Evolutionary conservation across 208 protist species (phyloP), one percentile per base, ranked within the genome.

Genomic region (Trypanosoma platydactyli): DNA sequence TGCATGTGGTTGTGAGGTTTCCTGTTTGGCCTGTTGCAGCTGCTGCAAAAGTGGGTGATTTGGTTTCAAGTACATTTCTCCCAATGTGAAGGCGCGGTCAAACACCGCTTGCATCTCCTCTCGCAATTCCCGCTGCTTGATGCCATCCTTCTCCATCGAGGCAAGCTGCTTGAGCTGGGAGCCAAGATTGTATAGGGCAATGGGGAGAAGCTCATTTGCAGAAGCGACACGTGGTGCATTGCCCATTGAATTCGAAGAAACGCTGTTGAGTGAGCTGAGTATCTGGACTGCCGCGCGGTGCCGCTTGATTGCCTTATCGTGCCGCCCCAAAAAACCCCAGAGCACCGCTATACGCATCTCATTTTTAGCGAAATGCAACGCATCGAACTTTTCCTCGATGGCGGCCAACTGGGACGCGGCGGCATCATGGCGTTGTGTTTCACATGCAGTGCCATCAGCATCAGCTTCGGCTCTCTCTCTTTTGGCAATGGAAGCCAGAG

Each of bases 331-430:
- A 35, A 24, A 27, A 40, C 29, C 45, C 9, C 54, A 30, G 6
- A 73, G 25, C 1, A 68, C 44, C 12, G 41, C 68, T 48, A 73
- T 60, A 9, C 67, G 60, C 60, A 73, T 66, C 44, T 66, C 52
- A 52, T 35, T 61, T 44, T 54, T 46, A 11, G 60, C 68, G 49
- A 62, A 67, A 24, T 63, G 40, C 3, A 56, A 27, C 0, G 40
- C 5, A 20, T 35, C 53, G 16, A 48, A 63, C 25, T 57, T 18
- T 20, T 54, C 30, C 27, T 73, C 68, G 9, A 68, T 44, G 3
- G 7, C 42, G 18, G 29, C 24, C 35, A 73, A 11, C 16, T 56
- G 33, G 30, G 42, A 42, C 25, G 35, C 24, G 9, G 25, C 41
- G 4, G 29, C 35, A 12, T 25, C 45, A 33, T 55, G 27, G 27